Base-by-base conservation (phyloP, 495 filamentous ascomycete species). In the Trichoderma erinaceum region DNA sequence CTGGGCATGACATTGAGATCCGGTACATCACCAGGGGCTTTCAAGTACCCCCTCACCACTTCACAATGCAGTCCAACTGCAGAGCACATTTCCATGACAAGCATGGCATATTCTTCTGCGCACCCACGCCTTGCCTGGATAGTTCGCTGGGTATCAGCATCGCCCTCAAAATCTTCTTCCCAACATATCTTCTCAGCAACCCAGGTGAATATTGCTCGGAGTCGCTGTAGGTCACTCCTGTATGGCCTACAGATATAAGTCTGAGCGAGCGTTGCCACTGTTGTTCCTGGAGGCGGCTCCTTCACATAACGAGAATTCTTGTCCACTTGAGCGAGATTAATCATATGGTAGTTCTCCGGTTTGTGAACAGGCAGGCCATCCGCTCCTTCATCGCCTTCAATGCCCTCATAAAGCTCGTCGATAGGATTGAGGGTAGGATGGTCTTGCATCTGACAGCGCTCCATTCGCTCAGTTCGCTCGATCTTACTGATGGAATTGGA, bases 151-250 rank as follows among this genome's bases (percentile, higher is more conserved):
- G 91, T 86, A 73, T 99, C 93, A 27, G 97, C 82, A 21, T 86
- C 80, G 18, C 84, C 80, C 72, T 96, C 92, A 69, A 91, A 91
- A 61, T 92, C 91, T 72, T 97, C 93, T 63, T 99, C 95, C 94
- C 95, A 99, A n/a, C 85, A 85, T 64, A 99, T 87, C 73, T 95
- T 95, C 75, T 98, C 95, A 23, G 92, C 86, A 35, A 97, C 91
- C 93, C 94, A 99, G 12, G 89, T 97, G 73, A 97, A 99, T 65
- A 98, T 97, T 1, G 95, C 92, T 25, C 95, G 85, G 5, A 98
- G 81, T 46, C 93, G 86, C 74, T 99, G 95, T 1, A 97, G 91
- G 71, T 98, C 96, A 75, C 91, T 97, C 65, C 93, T 87, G 74
- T 97, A 97, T 6, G 96, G 96, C 56, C 96, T 88, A 73, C 96